These are phyloP conservation scores for Zopfia rhizophila DNA, from an alignment of 2,329 filamentous ascomycete species.

Conservation along the genomic window DNA sequence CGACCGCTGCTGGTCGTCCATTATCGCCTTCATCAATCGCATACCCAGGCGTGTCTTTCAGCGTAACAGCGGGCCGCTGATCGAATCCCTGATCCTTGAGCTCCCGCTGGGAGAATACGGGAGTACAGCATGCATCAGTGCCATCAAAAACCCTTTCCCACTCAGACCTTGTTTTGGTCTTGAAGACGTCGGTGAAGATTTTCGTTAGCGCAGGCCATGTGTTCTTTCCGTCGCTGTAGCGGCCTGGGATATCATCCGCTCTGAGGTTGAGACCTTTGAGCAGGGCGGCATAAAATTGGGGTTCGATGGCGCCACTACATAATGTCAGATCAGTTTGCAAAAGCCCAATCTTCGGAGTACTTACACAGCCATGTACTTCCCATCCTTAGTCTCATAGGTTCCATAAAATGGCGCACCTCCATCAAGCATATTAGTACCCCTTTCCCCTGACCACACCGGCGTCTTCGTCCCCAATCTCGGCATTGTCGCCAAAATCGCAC, in stretches of 20 bases:
- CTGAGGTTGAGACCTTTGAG: constrained; percentile 73
- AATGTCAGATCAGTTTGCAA: constrained; percentile 13
- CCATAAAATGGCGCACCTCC: constrained; percentile 89
- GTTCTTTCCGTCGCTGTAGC: constrained; percentile 68
- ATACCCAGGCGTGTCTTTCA: constrained; percentile 75
- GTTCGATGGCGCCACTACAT: constrained; percentile 79
- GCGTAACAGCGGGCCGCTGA: constrained; percentile 74
- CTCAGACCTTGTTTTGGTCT: constrained; percentile 73
- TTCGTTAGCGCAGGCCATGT: constrained; percentile 75
- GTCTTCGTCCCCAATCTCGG: constrained; percentile 74
- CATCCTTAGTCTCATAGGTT: constrained; percentile 85
- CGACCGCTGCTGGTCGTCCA: constrained; percentile 55
- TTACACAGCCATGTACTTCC: constrained; percentile 79
- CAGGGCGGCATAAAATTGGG: constrained; percentile 80
- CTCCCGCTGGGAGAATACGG: constrained; percentile 80
- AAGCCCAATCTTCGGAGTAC: constrained; percentile 19
- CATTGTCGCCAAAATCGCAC: constrained; percentile 80
- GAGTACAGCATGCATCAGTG: constrained; percentile 92
- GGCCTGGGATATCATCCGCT: constrained; percentile 55
- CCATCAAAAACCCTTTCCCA: constrained; percentile 91
- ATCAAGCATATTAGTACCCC: constrained; percentile 84
- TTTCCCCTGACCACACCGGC: constrained; percentile 68
- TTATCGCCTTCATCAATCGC: constrained; percentile 65
- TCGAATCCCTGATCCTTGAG: constrained; percentile 73
- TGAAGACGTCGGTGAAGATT: constrained; percentile 73